phyloP scores from a whole-genome alignment of 2,329 filamentous ascomycete genomes.

The Penicillium oxalicum region DNA sequence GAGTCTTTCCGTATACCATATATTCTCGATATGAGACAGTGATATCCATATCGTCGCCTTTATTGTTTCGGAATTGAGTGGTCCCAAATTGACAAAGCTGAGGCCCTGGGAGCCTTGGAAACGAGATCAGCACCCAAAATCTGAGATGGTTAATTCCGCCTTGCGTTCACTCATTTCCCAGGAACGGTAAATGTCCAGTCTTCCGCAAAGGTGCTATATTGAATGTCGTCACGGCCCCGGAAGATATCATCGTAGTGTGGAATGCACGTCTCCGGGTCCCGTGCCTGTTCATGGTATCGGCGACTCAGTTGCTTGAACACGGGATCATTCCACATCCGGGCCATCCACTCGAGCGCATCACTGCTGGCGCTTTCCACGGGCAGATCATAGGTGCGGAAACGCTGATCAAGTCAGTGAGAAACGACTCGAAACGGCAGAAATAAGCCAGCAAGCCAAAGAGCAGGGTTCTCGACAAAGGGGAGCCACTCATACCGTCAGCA shows the following conservation, averaged over 20 bases:
- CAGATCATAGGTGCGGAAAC: constrained; percentile 30
- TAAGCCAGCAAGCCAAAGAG: background rate
- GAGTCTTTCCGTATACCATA: too few relatives aligned
- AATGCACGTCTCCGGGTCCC: constrained; percentile 24
- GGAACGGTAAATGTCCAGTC: constrained; percentile 25
- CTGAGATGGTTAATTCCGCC: too few relatives aligned
- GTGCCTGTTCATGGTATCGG: constrained; percentile 26
- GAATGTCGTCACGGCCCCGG: constrained; percentile 19
- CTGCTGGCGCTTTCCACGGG: constrained; percentile 22
- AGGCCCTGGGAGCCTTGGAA: too few relatives aligned
- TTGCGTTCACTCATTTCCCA: background rate
- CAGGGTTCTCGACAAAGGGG: background rate
- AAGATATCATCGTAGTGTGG: constrained; percentile 30
- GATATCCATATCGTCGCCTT: too few relatives aligned
- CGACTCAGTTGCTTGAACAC: constrained; percentile 17
- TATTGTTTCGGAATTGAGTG: too few relatives aligned
- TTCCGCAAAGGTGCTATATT: constrained; percentile 22
- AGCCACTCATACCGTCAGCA: constrained; percentile 29
- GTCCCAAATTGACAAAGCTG: too few relatives aligned
- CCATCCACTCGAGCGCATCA: constrained; percentile 29
- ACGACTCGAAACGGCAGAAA: background rate
- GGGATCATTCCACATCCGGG: constrained; percentile 31
- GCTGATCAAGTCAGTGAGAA: constrained; percentile 13
- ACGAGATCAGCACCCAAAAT: too few relatives aligned
- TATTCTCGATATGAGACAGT: too few relatives aligned